A percentile compares a stretch with the other conserved stretches of the same genome.
These are phyloP conservation scores for Coemansia sp. DNA, from an alignment of 192 early-diverging fungal genomes.

Conservation along the genomic window DNA sequence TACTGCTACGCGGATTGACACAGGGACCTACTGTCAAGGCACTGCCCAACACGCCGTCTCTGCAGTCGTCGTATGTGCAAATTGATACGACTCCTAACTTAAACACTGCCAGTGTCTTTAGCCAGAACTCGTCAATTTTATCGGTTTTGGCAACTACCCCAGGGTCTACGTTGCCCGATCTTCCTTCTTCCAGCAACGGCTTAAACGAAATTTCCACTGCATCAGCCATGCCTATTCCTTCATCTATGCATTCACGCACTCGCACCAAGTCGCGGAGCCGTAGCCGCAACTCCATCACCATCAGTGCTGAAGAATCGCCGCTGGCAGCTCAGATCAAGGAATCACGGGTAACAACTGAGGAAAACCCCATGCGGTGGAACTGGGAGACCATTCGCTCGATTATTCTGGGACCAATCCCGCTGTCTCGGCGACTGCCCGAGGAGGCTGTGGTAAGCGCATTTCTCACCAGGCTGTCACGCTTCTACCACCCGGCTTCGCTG, in stretches of 20 bases:
- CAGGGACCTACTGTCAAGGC: slow-evolving; percentile 8
- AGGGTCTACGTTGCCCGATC: neutral
- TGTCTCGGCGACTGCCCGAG: slow-evolving; percentile 33
- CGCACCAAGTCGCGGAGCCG: slow-evolving; percentile 53
- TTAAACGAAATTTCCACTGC: neutral
- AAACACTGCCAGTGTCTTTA: slow-evolving; percentile 14
- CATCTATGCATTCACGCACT: slow-evolving; percentile 33
- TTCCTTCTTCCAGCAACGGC: neutral
- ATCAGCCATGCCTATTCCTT: slow-evolving; percentile 12
- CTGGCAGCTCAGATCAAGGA: slow-evolving; percentile 34
- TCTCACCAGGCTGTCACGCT: slow-evolving; percentile 32
- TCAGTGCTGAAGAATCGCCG: slow-evolving; percentile 21
- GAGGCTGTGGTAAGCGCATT: slow-evolving; percentile 28
- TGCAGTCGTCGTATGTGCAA: slow-evolving; percentile 38
- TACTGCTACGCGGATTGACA: slow-evolving; percentile 20
- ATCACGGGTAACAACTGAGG: slow-evolving; percentile 42
- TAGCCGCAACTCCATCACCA: slow-evolving; percentile 32
- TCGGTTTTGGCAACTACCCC: neutral
- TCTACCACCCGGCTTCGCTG: slow-evolving; percentile 46
- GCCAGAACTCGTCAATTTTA: neutral
- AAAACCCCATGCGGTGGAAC: slow-evolving; percentile 53
- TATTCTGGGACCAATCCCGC: slow-evolving; percentile 30
- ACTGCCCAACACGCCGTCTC: slow-evolving; percentile 6
- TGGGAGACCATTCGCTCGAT: slow-evolving; percentile 38
- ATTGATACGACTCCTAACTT: slow-evolving; percentile 8